Percentiles rank a stretch among this genome's conserved stretches.
Conservation (phyloP, 805 yeast species). For the Saturnispora silvae region DNA sequence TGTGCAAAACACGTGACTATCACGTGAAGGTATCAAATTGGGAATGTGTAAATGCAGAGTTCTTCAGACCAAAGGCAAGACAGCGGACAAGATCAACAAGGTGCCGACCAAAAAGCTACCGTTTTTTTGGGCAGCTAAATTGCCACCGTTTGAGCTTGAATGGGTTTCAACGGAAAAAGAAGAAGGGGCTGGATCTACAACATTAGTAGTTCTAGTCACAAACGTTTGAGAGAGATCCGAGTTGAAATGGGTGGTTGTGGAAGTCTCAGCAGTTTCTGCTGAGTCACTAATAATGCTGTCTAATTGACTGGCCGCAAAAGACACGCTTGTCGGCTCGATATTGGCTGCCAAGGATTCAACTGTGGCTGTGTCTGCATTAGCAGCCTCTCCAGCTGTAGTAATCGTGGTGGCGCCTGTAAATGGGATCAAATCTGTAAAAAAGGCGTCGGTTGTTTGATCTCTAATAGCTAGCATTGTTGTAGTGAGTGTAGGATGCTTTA, state of each 20-base stretch:
- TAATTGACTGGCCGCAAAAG: neutral
- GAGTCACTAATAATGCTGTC: neutral
- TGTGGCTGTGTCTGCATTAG: neutral
- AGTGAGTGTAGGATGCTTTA: too few relatives aligned
- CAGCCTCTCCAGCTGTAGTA: neutral
- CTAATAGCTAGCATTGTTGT: neutral
- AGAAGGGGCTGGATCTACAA: too few relatives aligned
- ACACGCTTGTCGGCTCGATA: neutral
- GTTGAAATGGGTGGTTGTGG: neutral
- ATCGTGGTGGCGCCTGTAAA: constrained; percentile 6
- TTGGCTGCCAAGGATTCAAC: neutral
- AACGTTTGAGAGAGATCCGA: neutral
- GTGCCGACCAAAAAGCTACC: too few relatives aligned
- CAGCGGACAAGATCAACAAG: too few relatives aligned
- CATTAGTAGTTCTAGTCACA: too few relatives aligned
- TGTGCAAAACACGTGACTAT: constrained; percentile 2
- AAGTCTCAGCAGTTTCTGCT: neutral
- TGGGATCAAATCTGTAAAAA: constrained; percentile 9
- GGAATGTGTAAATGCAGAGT: neutral
- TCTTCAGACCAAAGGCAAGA: neutral
- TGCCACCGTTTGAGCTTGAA: too few relatives aligned
- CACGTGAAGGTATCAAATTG: neutral
- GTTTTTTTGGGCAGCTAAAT: too few relatives aligned
- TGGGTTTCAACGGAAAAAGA: too few relatives aligned
- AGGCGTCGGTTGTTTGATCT: constrained; percentile 3